Evolutionary conservation across 441 rosid species (phyloP).

Genomic region (Arabidopsis lyrata): DNA sequence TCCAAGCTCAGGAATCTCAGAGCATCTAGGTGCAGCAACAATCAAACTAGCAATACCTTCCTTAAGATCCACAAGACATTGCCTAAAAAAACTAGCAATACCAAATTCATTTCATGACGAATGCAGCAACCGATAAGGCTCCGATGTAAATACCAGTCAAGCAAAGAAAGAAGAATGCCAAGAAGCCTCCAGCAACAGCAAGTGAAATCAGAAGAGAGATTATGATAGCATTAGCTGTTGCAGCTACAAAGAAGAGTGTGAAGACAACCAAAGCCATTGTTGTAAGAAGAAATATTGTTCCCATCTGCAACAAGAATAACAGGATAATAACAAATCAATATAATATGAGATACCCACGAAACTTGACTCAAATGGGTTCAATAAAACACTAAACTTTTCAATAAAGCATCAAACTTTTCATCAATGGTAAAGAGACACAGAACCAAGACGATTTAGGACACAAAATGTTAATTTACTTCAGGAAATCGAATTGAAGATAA

Average conservation of each 20-base stretch:
- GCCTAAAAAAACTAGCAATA: slow-evolving; percentile 48
- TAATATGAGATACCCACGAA: neutral
- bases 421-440: slow-evolving; percentile 1
- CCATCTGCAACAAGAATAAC: slow-evolving; percentile 62
- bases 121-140: slow-evolving; percentile 72
- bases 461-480: slow-evolving; percentile 4
- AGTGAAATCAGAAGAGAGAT: slow-evolving; percentile 79
- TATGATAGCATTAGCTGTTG: slow-evolving; percentile 77
- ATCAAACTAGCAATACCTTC: slow-evolving; percentile 90
- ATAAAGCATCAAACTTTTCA: slow-evolving; percentile 35
- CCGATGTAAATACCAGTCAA: slow-evolving; percentile 80
- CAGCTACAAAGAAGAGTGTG: slow-evolving; percentile 81
- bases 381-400: neutral
- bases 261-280: slow-evolving; percentile 77
- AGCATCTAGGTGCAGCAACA: slow-evolving; percentile 88
- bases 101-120: slow-evolving; percentile 50
- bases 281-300: slow-evolving; percentile 69
- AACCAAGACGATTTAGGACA: slow-evolving; percentile 3
- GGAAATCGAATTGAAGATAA: neutral
- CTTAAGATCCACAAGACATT: slow-evolving; percentile 86
- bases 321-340: neutral
- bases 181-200: slow-evolving; percentile 88
- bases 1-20: slow-evolving; percentile 82
- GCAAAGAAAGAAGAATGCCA: slow-evolving; percentile 76
- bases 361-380: slow-evolving; percentile 29